Evolutionary conservation across 805 yeast genomes (phyloP), one percentile per base, ranked within the genome.

Genomic region (Sugiyamaella valdiviana): DNA sequence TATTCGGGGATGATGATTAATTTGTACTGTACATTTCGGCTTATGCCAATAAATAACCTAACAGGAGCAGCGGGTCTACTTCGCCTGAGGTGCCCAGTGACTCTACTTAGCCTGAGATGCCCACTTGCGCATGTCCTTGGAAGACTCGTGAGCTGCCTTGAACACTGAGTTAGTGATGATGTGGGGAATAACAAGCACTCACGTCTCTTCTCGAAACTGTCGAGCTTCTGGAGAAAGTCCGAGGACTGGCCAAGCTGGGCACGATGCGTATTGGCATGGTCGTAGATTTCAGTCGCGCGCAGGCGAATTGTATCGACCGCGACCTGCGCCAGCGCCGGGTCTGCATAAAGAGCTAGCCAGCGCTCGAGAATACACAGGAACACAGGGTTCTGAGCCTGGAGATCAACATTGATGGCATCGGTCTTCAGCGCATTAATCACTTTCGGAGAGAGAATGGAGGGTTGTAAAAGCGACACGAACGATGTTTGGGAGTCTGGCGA

Each of bases 401-500:
- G 61, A 59, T 87, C 91, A n/a, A 88, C 70, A 16, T 76, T 68
- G 0, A 63, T 63, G 1, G 95, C 78, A 52, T 79, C 83, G 0
- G 95, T 74, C 60, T 85, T 86, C 42, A 90, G 80, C 32, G 96
- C 95, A 60, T 89, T 90, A 24, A 85, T 64, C 17, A 89, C 89
- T 49, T 77, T 78, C 6, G 69, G 61, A 19, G 77, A 71, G 48
- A 89, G 75, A 37, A 82, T 79, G 2, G 80, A 85, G 0, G 98
- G 98, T 43, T 78, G 80, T 21, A 78, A 67, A 46, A 89, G 70
- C 43, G 79, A 82, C 5, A 87, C 70, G 57, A 87, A 85, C 4
- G 84, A 78, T 5, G 62, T 56, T 14, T 44, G 53, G n/a, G 52
- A 53, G 38, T 48, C 64, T 45, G 49, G 57, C 20, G 56, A 38